A percentile compares a stretch with the other conserved stretches of the same genome.
Evolutionary conservation across 768 basidiomycete genomes (phyloP).

Genomic region (Pulveroboletus frians): DNA sequence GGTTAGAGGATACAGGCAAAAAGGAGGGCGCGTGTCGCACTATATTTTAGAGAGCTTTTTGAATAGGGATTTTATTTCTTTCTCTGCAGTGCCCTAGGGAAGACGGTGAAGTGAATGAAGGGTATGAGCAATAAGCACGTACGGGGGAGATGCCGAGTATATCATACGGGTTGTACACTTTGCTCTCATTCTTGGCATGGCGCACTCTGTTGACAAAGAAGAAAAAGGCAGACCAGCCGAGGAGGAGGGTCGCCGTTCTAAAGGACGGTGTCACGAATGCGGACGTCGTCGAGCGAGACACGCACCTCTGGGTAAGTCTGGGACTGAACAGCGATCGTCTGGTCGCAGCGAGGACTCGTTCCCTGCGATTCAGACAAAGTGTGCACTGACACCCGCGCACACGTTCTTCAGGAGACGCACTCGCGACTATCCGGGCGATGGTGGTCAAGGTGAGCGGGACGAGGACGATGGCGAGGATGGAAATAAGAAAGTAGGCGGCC

Average conservation of each 20-base stretch:
- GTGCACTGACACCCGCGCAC: constrained; percentile 54
- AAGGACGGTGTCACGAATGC: too few species aligned
- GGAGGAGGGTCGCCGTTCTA: constrained; percentile 55
- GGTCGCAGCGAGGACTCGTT: constrained; percentile 37
- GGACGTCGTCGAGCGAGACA: neutral
- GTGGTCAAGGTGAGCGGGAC: constrained; percentile 67
- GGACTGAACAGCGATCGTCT: constrained; percentile 45
- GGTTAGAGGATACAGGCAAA: neutral
- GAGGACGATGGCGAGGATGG: constrained; percentile 80
- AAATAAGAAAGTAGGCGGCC: constrained; percentile 88
- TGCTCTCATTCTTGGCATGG: constrained; percentile 50
- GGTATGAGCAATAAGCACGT: neutral
- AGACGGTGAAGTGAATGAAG: neutral
- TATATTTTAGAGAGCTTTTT: constrained; percentile 86
- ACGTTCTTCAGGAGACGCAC: constrained; percentile 33
- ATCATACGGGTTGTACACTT: constrained; percentile 89
- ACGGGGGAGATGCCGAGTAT: constrained; percentile 75
- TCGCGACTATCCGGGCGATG: constrained; percentile 34
- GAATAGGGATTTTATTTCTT: constrained; percentile 94
- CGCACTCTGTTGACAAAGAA: constrained; percentile 64
- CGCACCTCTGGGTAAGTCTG: constrained; percentile 49
- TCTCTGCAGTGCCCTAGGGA: constrained; percentile 61
- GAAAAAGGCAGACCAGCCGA: constrained; percentile 72
- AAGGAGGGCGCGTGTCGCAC: constrained; percentile 36
- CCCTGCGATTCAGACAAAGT: constrained; percentile 54